Conservation (phyloP, 331 rosid genomes). For the Saraca asoca region DNA sequence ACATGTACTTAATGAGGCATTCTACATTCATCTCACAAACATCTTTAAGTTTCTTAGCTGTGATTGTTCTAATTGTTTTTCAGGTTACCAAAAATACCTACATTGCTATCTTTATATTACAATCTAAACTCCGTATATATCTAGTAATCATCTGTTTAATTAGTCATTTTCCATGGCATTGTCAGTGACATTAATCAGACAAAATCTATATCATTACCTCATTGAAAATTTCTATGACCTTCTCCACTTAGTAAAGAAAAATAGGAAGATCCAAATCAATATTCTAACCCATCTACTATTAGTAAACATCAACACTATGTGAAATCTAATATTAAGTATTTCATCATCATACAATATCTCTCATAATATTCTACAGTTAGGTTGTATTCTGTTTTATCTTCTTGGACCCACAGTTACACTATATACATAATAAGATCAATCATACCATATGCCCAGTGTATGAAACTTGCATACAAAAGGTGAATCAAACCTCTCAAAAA, state of each 20-base stretch:
- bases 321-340: not conserved
- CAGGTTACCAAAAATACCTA: conserved; percentile 47
- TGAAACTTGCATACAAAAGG: conserved; percentile 6
- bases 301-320: conserved; percentile 28
- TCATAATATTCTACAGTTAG: conserved; percentile 10
- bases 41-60: conserved; percentile 11
- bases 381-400: conserved; percentile 20
- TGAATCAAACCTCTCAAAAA: not conserved
- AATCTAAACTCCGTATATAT: conserved; percentile 7
- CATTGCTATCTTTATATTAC: conserved; percentile 6
- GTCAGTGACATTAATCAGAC: not conserved
- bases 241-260: conserved; percentile 25
- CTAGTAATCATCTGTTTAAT: not conserved
- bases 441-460: not conserved
- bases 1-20: too few relatives aligned
- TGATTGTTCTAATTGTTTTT: conserved; percentile 38
- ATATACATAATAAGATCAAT: not conserved
- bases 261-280: conserved; percentile 10
- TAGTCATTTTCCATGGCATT: conserved; percentile 29
- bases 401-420: conserved; percentile 7
- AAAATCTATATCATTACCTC: not conserved
- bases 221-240: conserved; percentile 6
- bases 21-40: too few relatives aligned
- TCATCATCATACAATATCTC: not conserved
- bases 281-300: not conserved